Conservation (phyloP, 1,139 yeast genomes). For the Hyphopichia pseudoburtonii region DNA sequence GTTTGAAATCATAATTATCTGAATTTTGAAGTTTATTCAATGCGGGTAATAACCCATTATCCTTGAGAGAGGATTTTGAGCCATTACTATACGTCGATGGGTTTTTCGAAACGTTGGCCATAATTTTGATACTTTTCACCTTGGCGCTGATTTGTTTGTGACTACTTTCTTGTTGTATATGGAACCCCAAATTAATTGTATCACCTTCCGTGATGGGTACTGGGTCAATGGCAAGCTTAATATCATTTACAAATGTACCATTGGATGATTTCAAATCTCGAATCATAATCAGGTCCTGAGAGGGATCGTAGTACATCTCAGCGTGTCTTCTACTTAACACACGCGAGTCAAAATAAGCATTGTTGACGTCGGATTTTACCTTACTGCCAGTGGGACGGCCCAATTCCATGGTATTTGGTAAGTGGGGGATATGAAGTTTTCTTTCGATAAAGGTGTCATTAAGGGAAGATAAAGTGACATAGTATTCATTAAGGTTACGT, state of each 20-base stretch:
- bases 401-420: slow-evolving; percentile 79
- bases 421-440: slow-evolving; percentile 72
- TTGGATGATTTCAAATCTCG: slow-evolving; percentile 88
- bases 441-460: slow-evolving; percentile 84
- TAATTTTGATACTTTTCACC: slow-evolving; percentile 68
- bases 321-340: slow-evolving; percentile 95
- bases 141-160: slow-evolving; percentile 84
- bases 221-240: slow-evolving; percentile 65
- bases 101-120: slow-evolving; percentile 35
- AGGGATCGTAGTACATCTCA: slow-evolving; percentile 74
- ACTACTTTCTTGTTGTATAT: slow-evolving; percentile 77
- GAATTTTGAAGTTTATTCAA: slow-evolving; percentile 11
- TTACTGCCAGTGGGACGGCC: slow-evolving; percentile 85
- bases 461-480: slow-evolving; percentile 69
- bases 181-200: slow-evolving; percentile 84
- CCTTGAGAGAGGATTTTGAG: background rate
- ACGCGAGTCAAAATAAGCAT: slow-evolving; percentile 92
- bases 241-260: slow-evolving; percentile 88
- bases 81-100: background rate
- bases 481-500: slow-evolving; percentile 41
- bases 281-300: slow-evolving; percentile 66
- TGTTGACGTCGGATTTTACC: slow-evolving; percentile 71
- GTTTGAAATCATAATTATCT: slow-evolving; percentile 36
- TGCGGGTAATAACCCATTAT: background rate
- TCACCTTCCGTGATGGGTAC: slow-evolving; percentile 72